Evolutionary conservation across 371 early-diverging fungal genomes (phyloP).

Genomic region (Mucor ambiguus): DNA sequence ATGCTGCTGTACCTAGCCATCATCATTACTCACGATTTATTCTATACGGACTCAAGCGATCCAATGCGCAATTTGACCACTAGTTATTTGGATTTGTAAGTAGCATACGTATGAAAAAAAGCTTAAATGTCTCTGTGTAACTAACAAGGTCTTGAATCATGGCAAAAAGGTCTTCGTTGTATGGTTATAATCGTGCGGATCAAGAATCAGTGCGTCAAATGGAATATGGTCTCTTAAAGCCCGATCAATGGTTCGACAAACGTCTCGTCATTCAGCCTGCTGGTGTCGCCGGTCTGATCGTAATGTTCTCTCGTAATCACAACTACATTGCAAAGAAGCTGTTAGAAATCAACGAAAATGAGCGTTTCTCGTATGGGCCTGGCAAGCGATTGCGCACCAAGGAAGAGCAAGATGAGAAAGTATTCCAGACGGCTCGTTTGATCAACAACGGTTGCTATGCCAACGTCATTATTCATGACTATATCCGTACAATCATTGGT

Average conservation of each 20-base stretch:
- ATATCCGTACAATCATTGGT: conserved; percentile 53
- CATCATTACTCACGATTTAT: conserved; percentile 60
- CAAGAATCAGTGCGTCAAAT: conserved; percentile 46
- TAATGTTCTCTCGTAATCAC: conserved; percentile 58
- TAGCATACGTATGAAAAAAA: neutral
- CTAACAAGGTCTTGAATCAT: neutral
- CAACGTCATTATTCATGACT: conserved; percentile 51
- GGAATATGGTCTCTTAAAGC: conserved; percentile 47
- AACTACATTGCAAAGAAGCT: conserved; percentile 54
- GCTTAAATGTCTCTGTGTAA: neutral
- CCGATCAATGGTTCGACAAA: conserved; percentile 56
- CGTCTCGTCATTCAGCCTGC: conserved; percentile 53
- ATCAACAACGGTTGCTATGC: conserved; percentile 53
- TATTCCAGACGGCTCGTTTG: conserved; percentile 58
- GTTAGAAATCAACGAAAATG: conserved; percentile 46
- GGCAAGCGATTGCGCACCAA: conserved; percentile 22
- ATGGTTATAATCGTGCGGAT: conserved; percentile 43
- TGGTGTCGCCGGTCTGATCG: conserved; percentile 46
- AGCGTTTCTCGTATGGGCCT: conserved; percentile 40
- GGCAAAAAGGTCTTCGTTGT: conserved; percentile 39
- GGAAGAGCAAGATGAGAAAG: conserved; percentile 49
- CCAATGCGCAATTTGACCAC: conserved; percentile 50
- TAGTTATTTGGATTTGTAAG: conserved; percentile 51
- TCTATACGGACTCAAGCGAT: conserved; percentile 42
- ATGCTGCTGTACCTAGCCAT: conserved; percentile 50